Evolutionary conservation across 345 rosid species (phyloP).

Genomic region (Corchorus olitorius): DNA sequence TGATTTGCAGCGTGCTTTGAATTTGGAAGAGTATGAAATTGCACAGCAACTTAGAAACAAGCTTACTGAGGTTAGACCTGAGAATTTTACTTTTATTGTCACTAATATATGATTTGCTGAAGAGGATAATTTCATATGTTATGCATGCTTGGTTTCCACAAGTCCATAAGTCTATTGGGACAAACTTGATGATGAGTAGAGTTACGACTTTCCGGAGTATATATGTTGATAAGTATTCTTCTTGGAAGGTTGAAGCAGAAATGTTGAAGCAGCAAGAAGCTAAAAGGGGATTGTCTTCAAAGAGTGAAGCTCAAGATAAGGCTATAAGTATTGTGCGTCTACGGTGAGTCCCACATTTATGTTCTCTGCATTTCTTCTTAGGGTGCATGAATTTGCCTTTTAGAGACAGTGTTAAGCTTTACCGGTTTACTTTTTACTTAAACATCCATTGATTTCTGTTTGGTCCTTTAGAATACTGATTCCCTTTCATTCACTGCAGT

Average conservation of each 20-base stretch:
- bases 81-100: not conserved
- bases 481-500: conserved; percentile 44
- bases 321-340: conserved; percentile 68
- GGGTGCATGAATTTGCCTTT: not conserved
- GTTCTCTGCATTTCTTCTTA: not conserved
- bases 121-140: not conserved
- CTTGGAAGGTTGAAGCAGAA: conserved; percentile 82
- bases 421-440: conserved; percentile 1
- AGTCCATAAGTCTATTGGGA: conserved; percentile 10
- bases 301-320: conserved; percentile 97
- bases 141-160: not conserved
- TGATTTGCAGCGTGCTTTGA: conserved; percentile 75
- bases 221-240: conserved; percentile 24
- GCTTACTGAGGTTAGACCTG: conserved; percentile 70
- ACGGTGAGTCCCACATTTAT: conserved; percentile 49
- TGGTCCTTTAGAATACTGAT: conserved; percentile 11
- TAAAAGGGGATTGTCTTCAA: conserved; percentile 78
- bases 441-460: not conserved
- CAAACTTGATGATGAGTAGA: conserved; percentile 14
- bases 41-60: conserved; percentile 85
- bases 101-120: not conserved
- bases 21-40: conserved; percentile 80
- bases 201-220: not conserved
- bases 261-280: conserved; percentile 61
- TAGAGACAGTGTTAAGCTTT: not conserved